Percentiles rank a stretch among this genome's conserved stretches.
phyloP scores from a whole-genome alignment of 371 early-diverging fungal genomes.

The Parasitella parasitica region DNA sequence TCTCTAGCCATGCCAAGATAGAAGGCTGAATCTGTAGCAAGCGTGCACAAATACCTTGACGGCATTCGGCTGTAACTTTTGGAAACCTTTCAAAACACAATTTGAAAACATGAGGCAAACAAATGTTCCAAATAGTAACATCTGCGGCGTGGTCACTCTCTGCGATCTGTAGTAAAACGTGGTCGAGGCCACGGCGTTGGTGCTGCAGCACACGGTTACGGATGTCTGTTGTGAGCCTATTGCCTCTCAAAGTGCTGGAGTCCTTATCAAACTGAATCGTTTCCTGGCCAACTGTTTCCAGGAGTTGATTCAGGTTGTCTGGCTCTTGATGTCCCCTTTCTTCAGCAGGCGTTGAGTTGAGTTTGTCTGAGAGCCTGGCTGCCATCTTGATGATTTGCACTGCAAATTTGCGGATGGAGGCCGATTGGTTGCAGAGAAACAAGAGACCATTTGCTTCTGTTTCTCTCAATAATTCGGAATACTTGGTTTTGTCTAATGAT shows the following conservation, averaged over 20 bases:
- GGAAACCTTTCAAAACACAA: conserved; percentile 66
- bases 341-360: conserved; percentile 22
- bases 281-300: conserved; percentile 50
- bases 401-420: conserved; percentile 58
- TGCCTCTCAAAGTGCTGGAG: conserved; percentile 42
- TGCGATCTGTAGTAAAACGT: conserved; percentile 36
- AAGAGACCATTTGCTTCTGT: conserved; percentile 77
- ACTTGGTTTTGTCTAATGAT: not conserved
- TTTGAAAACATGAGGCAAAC: conserved; percentile 69
- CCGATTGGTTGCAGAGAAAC: conserved; percentile 67
- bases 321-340: not conserved
- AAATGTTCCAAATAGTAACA: conserved; percentile 55
- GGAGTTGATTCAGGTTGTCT: conserved; percentile 10
- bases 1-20: conserved; percentile 58
- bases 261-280: conserved; percentile 57
- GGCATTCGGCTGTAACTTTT: conserved; percentile 56
- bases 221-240: conserved; percentile 43
- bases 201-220: conserved; percentile 52
- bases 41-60: conserved; percentile 60
- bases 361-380: conserved; percentile 48
- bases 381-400: conserved; percentile 61
- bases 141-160: conserved; percentile 54
- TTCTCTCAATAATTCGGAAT: not conserved
- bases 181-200: conserved; percentile 37
- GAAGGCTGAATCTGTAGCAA: conserved; percentile 64